phyloP scores from a whole-genome alignment of 2,329 filamentous ascomycete species.

The Fusarium setosum region DNA sequence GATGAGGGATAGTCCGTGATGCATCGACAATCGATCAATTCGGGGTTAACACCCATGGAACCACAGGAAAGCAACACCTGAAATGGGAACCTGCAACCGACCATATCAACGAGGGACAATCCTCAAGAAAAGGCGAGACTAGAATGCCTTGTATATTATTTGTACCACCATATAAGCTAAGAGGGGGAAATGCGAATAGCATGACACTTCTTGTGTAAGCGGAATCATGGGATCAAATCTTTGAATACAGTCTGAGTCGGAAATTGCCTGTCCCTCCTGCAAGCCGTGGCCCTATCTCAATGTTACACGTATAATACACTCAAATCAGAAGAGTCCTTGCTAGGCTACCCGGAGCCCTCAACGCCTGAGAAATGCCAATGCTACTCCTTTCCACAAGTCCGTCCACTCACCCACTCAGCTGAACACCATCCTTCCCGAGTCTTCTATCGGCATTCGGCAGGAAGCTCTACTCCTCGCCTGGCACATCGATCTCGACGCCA shows the following conservation, averaged over 20 bases:
- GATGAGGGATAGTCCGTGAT: too few species aligned
- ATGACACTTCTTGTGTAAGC: background rate
- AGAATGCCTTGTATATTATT: conserved; percentile 8
- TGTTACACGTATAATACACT: conserved; percentile 35
- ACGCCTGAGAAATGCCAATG: conserved; percentile 34
- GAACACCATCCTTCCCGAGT: conserved; percentile 18
- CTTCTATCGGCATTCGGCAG: conserved; percentile 21
- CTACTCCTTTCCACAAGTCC: conserved; percentile 5
- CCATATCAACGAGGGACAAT: background rate
- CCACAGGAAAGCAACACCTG: too few species aligned
- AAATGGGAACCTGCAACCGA: background rate
- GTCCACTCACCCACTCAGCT: conserved; percentile 1
- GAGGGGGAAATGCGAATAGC: background rate
- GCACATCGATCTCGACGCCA: conserved; percentile 67
- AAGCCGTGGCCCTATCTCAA: conserved; percentile 4
- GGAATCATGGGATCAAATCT: conserved; percentile 4
- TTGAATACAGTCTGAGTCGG: conserved; percentile 29
- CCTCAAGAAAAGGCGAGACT: background rate
- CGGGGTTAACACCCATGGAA: too few species aligned
- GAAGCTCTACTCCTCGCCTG: conserved; percentile 43
- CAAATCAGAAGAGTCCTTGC: conserved; percentile 12
- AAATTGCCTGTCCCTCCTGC: conserved; percentile 4
- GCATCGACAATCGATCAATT: too few species aligned
- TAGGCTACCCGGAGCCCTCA: conserved; percentile 26
- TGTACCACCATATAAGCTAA: conserved; percentile 12